Conservation (phyloP, 2,329 filamentous ascomycete genomes). For the Zopfia rhizophila region DNA sequence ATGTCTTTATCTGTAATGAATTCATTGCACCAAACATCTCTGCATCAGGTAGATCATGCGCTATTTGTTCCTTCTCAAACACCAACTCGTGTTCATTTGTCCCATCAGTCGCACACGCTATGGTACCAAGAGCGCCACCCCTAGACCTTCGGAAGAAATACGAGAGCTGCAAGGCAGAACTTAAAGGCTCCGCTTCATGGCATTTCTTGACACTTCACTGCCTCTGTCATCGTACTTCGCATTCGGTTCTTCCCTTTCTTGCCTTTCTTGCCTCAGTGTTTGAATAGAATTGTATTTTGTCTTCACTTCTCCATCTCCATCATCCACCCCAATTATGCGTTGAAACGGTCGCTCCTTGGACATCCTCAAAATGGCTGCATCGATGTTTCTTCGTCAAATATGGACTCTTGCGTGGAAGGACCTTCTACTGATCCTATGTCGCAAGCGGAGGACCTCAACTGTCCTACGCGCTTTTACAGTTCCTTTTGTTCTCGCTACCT, state of each 20-base stretch:
- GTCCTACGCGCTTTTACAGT: constrained; percentile 63
- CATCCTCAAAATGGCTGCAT: constrained; percentile 15
- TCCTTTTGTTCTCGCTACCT: constrained; percentile 58
- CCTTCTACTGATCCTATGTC: constrained; percentile 60
- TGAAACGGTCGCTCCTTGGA: neutral
- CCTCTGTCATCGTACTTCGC: constrained; percentile 18
- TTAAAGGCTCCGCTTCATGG: neutral
- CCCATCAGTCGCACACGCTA: no score
- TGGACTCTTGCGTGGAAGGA: constrained; percentile 65
- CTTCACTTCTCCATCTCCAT: constrained; percentile 2
- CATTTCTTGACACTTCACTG: constrained; percentile 5
- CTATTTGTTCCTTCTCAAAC: no score
- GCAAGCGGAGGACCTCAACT: constrained; percentile 61
- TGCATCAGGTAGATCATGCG: no score
- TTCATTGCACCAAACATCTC: no score
- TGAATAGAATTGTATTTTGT: constrained; percentile 3
- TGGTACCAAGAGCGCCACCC: no score
- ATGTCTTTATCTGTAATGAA: no score
- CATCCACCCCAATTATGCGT: neutral
- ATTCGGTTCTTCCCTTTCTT: constrained; percentile 7
- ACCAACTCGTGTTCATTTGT: no score
- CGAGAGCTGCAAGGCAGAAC: constrained; percentile 13
- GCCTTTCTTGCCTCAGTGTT: constrained; percentile 1
- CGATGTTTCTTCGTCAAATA: constrained; percentile 57
- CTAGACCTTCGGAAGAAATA: constrained; percentile 15